These are phyloP conservation scores for Jaapia argillacea DNA, from an alignment of 768 basidiomycete genomes.

Conservation along the genomic window DNA sequence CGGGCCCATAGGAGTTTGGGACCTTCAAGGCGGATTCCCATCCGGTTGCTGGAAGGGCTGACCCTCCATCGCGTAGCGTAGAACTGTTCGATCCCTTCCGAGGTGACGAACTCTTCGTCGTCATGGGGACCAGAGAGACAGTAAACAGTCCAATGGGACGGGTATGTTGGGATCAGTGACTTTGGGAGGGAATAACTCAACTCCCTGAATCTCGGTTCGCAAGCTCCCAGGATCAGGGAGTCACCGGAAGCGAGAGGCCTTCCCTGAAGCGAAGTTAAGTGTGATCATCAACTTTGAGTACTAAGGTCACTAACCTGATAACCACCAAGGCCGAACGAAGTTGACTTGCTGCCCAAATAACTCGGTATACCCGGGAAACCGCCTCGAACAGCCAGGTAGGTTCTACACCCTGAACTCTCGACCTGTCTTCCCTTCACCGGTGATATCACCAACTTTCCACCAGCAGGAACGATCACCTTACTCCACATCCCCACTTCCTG, in stretches of 20 bases:
- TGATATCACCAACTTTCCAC: constrained; percentile 32
- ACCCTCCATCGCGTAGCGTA: constrained; percentile 44
- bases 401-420: constrained; percentile 33
- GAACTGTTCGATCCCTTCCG: constrained; percentile 36
- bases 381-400: constrained; percentile 46
- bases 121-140: constrained; percentile 57
- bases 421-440: constrained; percentile 11
- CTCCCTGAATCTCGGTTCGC: constrained; percentile 15
- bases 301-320: constrained; percentile 31
- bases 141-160: constrained; percentile 38
- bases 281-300: constrained; percentile 4
- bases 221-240: constrained; percentile 30
- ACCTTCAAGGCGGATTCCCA: constrained; percentile 51
- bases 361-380: constrained; percentile 47
- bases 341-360: constrained; percentile 58
- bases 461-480: constrained; percentile 32
- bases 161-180: constrained; percentile 31
- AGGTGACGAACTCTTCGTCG: constrained; percentile 42
- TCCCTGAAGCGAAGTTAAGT: constrained; percentile 25
- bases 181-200: constrained; percentile 14
- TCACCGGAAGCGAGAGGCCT: constrained; percentile 42
- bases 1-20: constrained; percentile 47
- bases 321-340: constrained; percentile 51
- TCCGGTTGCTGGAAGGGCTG: constrained; percentile 48
- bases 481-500: constrained; percentile 35